A percentile compares a stretch with the other conserved stretches of the same genome.
Evolutionary conservation across 306 rosid species (phyloP).

Genomic region (Rubus parviflorus): DNA sequence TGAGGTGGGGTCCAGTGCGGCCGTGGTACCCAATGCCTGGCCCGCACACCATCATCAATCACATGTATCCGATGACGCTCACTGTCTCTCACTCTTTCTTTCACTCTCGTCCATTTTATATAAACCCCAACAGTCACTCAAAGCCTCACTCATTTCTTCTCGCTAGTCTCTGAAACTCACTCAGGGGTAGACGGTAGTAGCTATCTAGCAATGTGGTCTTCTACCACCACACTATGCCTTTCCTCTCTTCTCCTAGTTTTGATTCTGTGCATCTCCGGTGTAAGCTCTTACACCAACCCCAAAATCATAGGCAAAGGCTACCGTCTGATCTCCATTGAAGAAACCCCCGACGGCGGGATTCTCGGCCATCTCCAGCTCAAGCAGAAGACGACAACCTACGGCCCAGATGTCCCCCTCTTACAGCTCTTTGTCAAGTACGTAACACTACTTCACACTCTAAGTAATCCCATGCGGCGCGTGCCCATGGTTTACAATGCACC

Average conservation of each 20-base stretch:
- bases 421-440: constrained; percentile 79
- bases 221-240: constrained; percentile 11
- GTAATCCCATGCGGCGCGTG: neutral
- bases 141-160: neutral
- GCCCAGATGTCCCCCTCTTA: constrained; percentile 72
- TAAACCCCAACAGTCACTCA: constrained; percentile 16
- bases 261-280: constrained; percentile 26
- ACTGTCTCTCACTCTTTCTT: neutral
- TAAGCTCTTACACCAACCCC: constrained; percentile 26
- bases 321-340: constrained; percentile 69
- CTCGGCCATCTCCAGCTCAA: constrained; percentile 66
- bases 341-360: constrained; percentile 65
- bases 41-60: constrained; percentile 36
- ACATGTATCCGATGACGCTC: constrained; percentile 28
- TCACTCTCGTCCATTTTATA: constrained; percentile 11
- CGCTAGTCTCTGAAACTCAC: neutral
- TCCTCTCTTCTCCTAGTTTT: constrained; percentile 36
- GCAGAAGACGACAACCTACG: constrained; percentile 54
- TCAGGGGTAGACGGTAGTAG: constrained; percentile 27
- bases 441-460: too few species aligned
- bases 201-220: constrained; percentile 3
- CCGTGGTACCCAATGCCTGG: constrained; percentile 22
- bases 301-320: constrained; percentile 78
- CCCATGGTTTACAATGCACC: neutral
- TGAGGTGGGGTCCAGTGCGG: constrained; percentile 5